Evolutionary conservation across 768 basidiomycete species (phyloP), one percentile per base, ranked within the genome.

Genomic region (Chalciporus sphaerocephalus): DNA sequence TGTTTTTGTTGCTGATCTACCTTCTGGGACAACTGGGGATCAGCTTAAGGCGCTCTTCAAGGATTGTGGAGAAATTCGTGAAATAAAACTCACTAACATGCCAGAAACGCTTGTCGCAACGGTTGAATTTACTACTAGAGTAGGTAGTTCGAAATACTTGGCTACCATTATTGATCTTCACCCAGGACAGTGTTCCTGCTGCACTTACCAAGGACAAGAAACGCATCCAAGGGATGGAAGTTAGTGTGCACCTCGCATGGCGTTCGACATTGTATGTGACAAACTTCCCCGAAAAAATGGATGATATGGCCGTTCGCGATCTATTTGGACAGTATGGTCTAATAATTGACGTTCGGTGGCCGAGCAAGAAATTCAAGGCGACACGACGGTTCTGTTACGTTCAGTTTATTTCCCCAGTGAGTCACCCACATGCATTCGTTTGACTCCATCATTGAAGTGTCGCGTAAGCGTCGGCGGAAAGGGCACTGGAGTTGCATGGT

Each of bases 151-250:
- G 30, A 7, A 15, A 3, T 24, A 9, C 6, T 37, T 4, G 16
- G 25, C 24, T 16, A 40, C 28, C n/a, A 6, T 8, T 25, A 7
- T 36, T 51, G 13, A 45, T 35, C 32, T 25, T 40, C 37, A 34
- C 38, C 18, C 53, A 92, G 85, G 90, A 91, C 13, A 79, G 78
- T 47, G 76, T 98, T 2, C 91, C 92, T 8, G 80, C 81, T 0
- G 96, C 91, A 2, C 72, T 95, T 30, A 95, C 93, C 0, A 94
- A 92, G 61, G 95, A 99, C 69, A 96, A 95, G 69, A 96, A 95
- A 63, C 80, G 83, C 39, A 57, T 98, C 27, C 74, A 76, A 37
- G 84, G 75, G 0, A 71, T 80, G 38, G 92, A 96, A 62, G 73
- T 97, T 16, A 73, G 79, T 7, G 93, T 98, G 3, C 85, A 93